Evolutionary conservation across 2,329 filamentous ascomycete species (phyloP), one percentile per base, ranked within the genome.

Genomic region (Aspergillus ustus): DNA sequence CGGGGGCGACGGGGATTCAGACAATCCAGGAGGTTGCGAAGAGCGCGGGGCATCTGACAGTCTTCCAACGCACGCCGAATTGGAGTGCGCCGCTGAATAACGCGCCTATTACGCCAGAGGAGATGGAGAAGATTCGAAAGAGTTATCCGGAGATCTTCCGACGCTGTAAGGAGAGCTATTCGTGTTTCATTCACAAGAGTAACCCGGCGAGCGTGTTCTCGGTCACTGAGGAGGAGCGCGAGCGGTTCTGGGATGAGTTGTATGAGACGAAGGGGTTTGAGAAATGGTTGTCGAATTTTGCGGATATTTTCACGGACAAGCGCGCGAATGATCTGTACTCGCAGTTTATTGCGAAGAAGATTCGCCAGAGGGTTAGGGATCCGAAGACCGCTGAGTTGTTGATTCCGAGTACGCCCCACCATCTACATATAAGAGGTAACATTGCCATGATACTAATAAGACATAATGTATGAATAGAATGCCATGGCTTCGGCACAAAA

Each of bases 61-160:
- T 91, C 40, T 89, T 89, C 70, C 87, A 90, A 67, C 83, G 88
- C 8, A 90, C 87, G 1, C 88, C 88, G 0, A 91, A 90, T 61
- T 77, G 89, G 7, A 86, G 85, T 0, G 67, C 90, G 0, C 87
- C 87, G 0, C 89, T 91, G 85, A 60, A 60, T 22, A 60, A 60
- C 45, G 29, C 17, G 2, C 19, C 13, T 7, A 60, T 60, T 5
- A 17, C 17, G 0, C 31, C 29, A 2, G 31, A 45, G 4, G 57
- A 60, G 28, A 60, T 60, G 57, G 22, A 48, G 3, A 11, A 44
- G 20, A 60, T 60, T 34, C 57, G 50, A 4, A 48, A 19, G 5
- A 25, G 17, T 4, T 85, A 86, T 53, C 78, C 76, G 0, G 75
- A 83, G 54, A 76, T 90, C 2, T 89, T 86, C 70, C 75, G 75